Evolutionary conservation across 331 rosid genomes (phyloP).

Genomic region (Erythrophleum ivorense): DNA sequence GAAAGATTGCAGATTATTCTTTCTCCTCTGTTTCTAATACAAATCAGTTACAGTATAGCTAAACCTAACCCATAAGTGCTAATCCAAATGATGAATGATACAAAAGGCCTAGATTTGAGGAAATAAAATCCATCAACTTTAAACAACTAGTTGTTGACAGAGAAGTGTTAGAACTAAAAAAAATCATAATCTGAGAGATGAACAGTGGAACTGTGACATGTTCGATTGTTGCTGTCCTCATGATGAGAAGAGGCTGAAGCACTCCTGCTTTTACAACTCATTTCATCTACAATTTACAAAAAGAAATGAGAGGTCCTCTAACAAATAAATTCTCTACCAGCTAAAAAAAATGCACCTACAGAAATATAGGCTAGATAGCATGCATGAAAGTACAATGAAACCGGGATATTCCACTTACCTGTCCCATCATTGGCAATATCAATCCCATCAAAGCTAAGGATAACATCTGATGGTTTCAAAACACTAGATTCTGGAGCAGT

Average conservation of each 20-base stretch:
- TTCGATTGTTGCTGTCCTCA: background rate
- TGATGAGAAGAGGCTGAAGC: constrained; percentile 24
- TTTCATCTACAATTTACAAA: constrained; percentile 28
- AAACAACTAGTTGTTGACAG: constrained; percentile 15
- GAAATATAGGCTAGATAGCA: constrained; percentile 29
- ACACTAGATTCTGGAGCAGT: constrained; percentile 71
- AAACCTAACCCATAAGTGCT: constrained; percentile 2
- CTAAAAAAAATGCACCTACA: constrained; percentile 14
- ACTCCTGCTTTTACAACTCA: background rate
- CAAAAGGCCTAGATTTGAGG: constrained; percentile 20
- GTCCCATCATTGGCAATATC: constrained; percentile 84
- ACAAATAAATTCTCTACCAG: constrained; percentile 8
- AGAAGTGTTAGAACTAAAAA: constrained; percentile 18
- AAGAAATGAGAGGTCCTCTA: constrained; percentile 11
- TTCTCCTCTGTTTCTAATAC: constrained; percentile 18
- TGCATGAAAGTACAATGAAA: constrained; percentile 14
- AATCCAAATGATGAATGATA: constrained; percentile 20
- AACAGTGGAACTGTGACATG: background rate
- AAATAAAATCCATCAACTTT: background rate
- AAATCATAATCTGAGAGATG: constrained; percentile 9
- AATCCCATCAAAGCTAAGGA: constrained; percentile 81
- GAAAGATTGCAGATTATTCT: constrained; percentile 9
- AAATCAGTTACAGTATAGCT: constrained; percentile 2
- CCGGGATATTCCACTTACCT: constrained; percentile 47
- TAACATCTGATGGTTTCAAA: constrained; percentile 80